Percentiles rank a stretch among this genome's conserved stretches.
Evolutionary conservation across 2,329 filamentous ascomycete genomes (phyloP).

Genomic region (Scytalidium sp.): DNA sequence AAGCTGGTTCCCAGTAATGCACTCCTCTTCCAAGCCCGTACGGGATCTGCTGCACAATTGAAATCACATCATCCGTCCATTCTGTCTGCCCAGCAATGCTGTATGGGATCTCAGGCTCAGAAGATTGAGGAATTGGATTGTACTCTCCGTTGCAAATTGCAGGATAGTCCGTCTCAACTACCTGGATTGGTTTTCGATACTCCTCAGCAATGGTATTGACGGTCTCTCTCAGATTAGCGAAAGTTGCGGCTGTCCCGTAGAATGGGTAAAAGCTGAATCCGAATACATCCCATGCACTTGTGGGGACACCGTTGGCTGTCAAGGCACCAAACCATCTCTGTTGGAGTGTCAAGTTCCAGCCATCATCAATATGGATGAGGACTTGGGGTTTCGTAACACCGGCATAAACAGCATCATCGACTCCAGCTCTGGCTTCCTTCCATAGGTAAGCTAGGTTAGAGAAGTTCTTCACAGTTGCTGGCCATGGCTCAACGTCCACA

Average conservation of each 20-base stretch:
- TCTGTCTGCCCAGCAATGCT: slow-evolving; percentile 57
- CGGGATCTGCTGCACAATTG: slow-evolving; percentile 48
- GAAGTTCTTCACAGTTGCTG: slow-evolving; percentile 36
- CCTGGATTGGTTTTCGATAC: slow-evolving; percentile 63
- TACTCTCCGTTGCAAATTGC: slow-evolving; percentile 57
- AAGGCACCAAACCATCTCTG: slow-evolving; percentile 60
- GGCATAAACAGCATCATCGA: slow-evolving; percentile 57
- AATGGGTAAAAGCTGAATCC: slow-evolving; percentile 73
- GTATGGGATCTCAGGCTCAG: slow-evolving; percentile 53
- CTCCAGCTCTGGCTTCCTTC: slow-evolving; percentile 54
- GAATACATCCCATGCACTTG: slow-evolving; percentile 65
- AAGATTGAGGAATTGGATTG: slow-evolving; percentile 25
- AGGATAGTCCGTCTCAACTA: slow-evolving; percentile 71
- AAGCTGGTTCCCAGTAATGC: slow-evolving; percentile 72
- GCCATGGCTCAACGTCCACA: slow-evolving; percentile 31
- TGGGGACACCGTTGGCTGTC: slow-evolving; percentile 48
- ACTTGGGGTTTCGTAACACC: slow-evolving; percentile 54
- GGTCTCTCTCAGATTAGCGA: slow-evolving; percentile 51
- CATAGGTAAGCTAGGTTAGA: slow-evolving; percentile 60
- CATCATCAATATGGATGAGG: slow-evolving; percentile 72
- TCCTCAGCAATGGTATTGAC: slow-evolving; percentile 54
- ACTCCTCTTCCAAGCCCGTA: slow-evolving; percentile 52
- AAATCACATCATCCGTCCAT: slow-evolving; percentile 58
- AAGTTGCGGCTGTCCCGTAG: slow-evolving; percentile 58
- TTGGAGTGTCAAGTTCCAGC: slow-evolving; percentile 66